phyloP scores from a whole-genome alignment of 495 filamentous ascomycete genomes.

The Aspergillus wentii region DNA sequence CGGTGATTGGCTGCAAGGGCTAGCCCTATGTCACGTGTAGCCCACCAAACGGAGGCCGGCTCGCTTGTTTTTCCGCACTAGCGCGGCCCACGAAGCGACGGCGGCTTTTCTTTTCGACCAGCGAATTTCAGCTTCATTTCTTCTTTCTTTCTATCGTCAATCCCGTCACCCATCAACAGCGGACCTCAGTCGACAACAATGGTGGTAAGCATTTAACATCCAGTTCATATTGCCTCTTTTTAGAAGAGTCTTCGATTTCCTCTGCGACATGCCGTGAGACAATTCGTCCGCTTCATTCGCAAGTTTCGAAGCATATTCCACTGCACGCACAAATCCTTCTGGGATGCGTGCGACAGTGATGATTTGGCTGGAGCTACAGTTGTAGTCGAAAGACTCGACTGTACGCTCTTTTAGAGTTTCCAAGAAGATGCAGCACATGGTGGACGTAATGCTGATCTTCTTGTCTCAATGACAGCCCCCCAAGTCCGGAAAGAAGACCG shows the following conservation, averaged over 20 bases:
- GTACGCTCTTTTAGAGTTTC: slow-evolving; percentile 87
- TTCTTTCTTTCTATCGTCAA: slow-evolving; percentile 32
- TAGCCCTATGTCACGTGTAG: slow-evolving; percentile 18
- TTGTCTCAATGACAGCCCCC: slow-evolving; percentile 99
- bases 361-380: slow-evolving; percentile 78
- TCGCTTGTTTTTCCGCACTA: slow-evolving; percentile 21
- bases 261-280: slow-evolving; percentile 34
- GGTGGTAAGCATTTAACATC: slow-evolving; percentile 43
- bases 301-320: slow-evolving; percentile 39
- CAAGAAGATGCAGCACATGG: slow-evolving; percentile 73
- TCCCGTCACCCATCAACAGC: slow-evolving; percentile 35
- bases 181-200: slow-evolving; percentile 47
- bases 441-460: slow-evolving; percentile 89
- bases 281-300: slow-evolving; percentile 27
- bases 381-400: slow-evolving; percentile 51
- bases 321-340: slow-evolving; percentile 25
- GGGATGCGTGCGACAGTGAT: slow-evolving; percentile 53
- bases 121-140: slow-evolving; percentile 19
- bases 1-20: no score
- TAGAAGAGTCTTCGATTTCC: slow-evolving; percentile 26
- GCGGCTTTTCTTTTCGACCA: slow-evolving; percentile 12
- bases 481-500: slow-evolving; percentile 92
- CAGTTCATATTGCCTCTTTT: slow-evolving; percentile 15
- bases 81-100: slow-evolving; percentile 32
- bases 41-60: slow-evolving; percentile 1